These are phyloP conservation scores for Phytophthora sojae DNA, from an alignment of 352 stramenopile genomes.

Conservation along the genomic window DNA sequence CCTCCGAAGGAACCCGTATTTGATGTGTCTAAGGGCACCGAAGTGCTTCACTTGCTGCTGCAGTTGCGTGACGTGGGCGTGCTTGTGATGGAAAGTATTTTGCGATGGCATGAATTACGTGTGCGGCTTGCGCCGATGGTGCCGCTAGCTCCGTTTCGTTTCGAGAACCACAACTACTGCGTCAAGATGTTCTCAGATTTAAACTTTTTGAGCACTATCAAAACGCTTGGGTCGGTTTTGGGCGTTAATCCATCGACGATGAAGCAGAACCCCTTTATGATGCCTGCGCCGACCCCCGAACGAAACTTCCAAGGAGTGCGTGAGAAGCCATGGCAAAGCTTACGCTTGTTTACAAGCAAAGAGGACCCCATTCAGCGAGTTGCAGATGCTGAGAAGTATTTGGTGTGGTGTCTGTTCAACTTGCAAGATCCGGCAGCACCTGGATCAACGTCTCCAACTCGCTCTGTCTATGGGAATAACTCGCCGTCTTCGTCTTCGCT, in stretches of 20 bases:
- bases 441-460: conserved; percentile 1
- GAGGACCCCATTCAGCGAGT: conserved; percentile 52
- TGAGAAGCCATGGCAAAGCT: conserved; percentile 33
- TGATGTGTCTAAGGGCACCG: conserved; percentile 51
- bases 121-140: conserved; percentile 36
- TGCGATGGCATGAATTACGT: conserved; percentile 55
- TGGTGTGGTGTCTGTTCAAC: conserved; percentile 72
- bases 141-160: conserved; percentile 48
- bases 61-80: conserved; percentile 70
- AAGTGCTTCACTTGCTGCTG: conserved; percentile 72
- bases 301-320: conserved; percentile 55
- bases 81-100: conserved; percentile 57
- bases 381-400: conserved; percentile 61
- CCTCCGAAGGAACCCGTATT: conserved; percentile 42
- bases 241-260: conserved; percentile 64
- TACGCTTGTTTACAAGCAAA: conserved; percentile 26
- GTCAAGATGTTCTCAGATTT: conserved; percentile 80
- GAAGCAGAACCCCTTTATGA: conserved; percentile 89
- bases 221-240: conserved; percentile 54
- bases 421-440: conserved; percentile 28
- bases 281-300: conserved; percentile 70
- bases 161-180: conserved; percentile 71
- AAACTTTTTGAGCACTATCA: conserved; percentile 74
- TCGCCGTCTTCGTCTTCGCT: conserved; percentile 24
- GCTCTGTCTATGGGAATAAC: conserved; percentile 6